phyloP scores from a whole-genome alignment of 306 rosid species.

The Cucumis melo region DNA sequence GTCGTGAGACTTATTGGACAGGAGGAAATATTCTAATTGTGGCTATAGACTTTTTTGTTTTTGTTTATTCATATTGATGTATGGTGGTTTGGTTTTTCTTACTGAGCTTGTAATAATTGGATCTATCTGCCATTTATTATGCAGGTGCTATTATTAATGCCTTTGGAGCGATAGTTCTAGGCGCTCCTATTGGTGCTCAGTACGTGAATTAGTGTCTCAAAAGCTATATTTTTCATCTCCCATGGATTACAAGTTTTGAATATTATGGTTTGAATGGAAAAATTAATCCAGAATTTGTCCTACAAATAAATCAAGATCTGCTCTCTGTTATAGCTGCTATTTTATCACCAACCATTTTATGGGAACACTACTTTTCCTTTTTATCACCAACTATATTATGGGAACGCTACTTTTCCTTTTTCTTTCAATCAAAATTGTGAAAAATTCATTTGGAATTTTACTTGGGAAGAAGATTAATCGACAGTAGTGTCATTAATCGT shows the following conservation, averaged over 20 bases:
- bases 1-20: neutral
- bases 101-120: neutral
- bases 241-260: slow-evolving; percentile 4
- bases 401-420: slow-evolving; percentile 5
- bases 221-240: slow-evolving; percentile 9
- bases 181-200: slow-evolving; percentile 71
- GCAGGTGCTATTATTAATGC: slow-evolving; percentile 64
- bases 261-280: slow-evolving; percentile 21
- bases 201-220: slow-evolving; percentile 37
- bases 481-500: neutral
- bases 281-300: neutral
- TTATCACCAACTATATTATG: neutral
- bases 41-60: neutral
- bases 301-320: neutral
- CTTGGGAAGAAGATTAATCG: neutral
- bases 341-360: neutral
- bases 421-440: neutral
- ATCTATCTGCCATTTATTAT: slow-evolving; percentile 11
- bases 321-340: neutral
- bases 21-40: neutral
- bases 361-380: neutral
- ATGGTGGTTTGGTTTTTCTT: neutral
- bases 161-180: slow-evolving; percentile 75
- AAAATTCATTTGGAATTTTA: neutral
- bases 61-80: neutral